Base-by-base conservation (phyloP, 352 stramenopile species). In the Phytophthora uliginosa region DNA sequence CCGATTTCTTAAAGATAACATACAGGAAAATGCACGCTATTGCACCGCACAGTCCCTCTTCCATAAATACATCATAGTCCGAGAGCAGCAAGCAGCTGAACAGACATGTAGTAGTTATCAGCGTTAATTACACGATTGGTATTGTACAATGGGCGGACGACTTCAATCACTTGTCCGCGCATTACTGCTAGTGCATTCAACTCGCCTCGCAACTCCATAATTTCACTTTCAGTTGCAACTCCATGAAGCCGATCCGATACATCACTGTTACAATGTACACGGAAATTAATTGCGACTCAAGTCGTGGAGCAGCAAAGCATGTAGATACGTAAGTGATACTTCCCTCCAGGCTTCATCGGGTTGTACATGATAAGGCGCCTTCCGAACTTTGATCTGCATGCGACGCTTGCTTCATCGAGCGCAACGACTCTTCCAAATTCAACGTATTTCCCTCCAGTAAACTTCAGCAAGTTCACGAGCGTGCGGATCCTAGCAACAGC, bases 311-410 rank as follows among this genome's bases (percentile, higher is more conserved):
- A 81, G 33, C 70, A 81, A 5, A 68, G 48, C 52, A 71, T 69
- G 54, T 79, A 81, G 9, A 84, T 63, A 7, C 71, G 59, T 56
- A 84, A 84, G 28, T 84, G 73, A 40, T 76, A 78, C 47, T 79
- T 26, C 24, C 24, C 73, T 10, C 55, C 63, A 4, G 77, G 70
- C 26, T 81, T 84, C 52, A 62, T 65, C 3, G 65, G 50, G 31
- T 80, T 83, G 51, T 63, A 83, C 36, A 76, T 59, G 31, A 80
- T 83, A 0, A 78, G 24, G 52, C 74, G 34, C 0, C 69, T 54
- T 6, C 59, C 65, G 52, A 64, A 79, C 59, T 78, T 83, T 13
- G 72, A 75, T 12, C 73, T 51, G 8, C 54, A 73, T 6, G 69
- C 73, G 2, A 83, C 60, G 10, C 65, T 80, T 7, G 65, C 58